Percentiles rank a stretch among this genome's conserved stretches.
Conservation (phyloP, 371 early-diverging fungal genomes). For the Funneliformis caledonium region DNA sequence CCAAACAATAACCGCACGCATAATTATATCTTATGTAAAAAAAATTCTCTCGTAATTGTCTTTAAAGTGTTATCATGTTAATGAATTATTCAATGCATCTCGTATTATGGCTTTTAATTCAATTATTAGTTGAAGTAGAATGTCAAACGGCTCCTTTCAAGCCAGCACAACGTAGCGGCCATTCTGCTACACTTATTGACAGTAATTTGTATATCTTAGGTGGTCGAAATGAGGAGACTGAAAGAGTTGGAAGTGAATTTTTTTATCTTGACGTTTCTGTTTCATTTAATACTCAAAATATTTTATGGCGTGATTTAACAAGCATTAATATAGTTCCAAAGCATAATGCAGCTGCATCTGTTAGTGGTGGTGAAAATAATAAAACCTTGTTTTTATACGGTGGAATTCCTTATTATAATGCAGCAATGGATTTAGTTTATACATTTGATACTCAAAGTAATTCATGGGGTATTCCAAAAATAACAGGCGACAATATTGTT, state of each 20-base stretch:
- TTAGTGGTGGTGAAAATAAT: neutral
- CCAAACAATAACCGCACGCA: too few relatives aligned
- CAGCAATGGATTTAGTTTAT: too few relatives aligned
- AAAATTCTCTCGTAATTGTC: too few relatives aligned
- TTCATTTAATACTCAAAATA: neutral
- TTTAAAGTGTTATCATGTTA: too few relatives aligned
- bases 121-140: neutral
- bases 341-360: neutral
- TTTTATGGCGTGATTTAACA: neutral
- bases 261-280: slow-evolving; percentile 5
- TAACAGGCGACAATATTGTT: neutral
- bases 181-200: neutral
- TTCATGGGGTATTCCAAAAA: neutral
- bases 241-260: neutral
- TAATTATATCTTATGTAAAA: too few relatives aligned
- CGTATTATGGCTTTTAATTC: neutral
- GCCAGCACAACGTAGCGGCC: neutral
- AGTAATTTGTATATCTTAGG: neutral
- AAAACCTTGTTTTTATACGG: too few relatives aligned
- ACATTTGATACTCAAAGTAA: too few relatives aligned
- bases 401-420: too few relatives aligned
- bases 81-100: neutral
- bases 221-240: neutral
- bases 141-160: neutral
- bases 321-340: neutral